These are phyloP conservation scores for Populus nigra DNA, from an alignment of 345 rosid genomes.

Conservation along the genomic window DNA sequence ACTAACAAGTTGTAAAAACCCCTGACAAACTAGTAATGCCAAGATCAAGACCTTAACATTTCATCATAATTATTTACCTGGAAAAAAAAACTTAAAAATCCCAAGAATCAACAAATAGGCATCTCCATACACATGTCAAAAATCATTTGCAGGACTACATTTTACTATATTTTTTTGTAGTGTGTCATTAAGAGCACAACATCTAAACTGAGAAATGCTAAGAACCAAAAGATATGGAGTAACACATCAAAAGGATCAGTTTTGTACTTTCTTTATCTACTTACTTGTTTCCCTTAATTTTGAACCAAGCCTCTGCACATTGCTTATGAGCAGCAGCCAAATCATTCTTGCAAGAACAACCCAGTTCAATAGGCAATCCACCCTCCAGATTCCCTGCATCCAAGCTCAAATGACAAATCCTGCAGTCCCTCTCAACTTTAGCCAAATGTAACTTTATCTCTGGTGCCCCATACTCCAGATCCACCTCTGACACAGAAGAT, in stretches of 20 bases:
- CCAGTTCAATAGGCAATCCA: conserved; percentile 32
- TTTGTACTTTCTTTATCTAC: not conserved
- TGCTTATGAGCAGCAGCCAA: conserved; percentile 37
- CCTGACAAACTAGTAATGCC: not conserved
- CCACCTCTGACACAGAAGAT: conserved; percentile 25
- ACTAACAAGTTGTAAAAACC: not conserved
- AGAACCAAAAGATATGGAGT: not conserved
- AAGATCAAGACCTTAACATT: not conserved
- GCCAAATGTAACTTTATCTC: conserved; percentile 33
- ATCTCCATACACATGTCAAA: not conserved
- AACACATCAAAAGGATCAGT: not conserved
- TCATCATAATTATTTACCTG: not conserved
- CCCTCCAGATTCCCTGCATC: conserved; percentile 21
- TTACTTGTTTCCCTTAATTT: conserved; percentile 36
- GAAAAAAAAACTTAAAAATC: not conserved
- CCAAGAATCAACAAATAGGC: conserved; percentile 2
- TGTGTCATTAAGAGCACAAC: not conserved
- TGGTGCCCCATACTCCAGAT: conserved; percentile 23
- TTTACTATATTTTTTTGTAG: not conserved
- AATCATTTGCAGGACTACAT: not conserved
- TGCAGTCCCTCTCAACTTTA: conserved; percentile 28
- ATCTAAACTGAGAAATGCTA: not conserved
- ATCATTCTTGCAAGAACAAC: conserved; percentile 34
- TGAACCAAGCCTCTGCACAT: conserved; percentile 38
- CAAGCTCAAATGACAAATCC: conserved; percentile 34